Conservation (phyloP, 805 yeast species). For the Candida dajiaensis region DNA sequence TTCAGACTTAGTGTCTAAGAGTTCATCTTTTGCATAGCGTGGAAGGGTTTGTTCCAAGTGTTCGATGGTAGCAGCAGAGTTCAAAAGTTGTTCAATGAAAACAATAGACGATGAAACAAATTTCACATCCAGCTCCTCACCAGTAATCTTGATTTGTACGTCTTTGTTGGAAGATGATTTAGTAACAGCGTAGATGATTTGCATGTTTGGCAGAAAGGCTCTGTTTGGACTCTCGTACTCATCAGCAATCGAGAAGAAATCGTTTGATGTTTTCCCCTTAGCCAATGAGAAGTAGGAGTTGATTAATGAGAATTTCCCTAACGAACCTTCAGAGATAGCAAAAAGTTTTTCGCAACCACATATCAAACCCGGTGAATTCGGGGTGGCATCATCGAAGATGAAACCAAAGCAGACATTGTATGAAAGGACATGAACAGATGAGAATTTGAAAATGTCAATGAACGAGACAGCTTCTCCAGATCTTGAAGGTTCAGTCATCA, state of each 20-base stretch:
- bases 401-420: conserved; percentile 74
- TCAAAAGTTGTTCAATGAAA: conserved; percentile 46
- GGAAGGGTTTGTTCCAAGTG: conserved; percentile 20
- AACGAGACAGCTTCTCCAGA: background rate
- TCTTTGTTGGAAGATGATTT: conserved; percentile 26
- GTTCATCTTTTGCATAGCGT: conserved; percentile 5
- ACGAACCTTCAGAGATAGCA: conserved; percentile 51
- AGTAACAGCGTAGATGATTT: conserved; percentile 40
- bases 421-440: conserved; percentile 53
- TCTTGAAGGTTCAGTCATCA: background rate
- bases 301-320: conserved; percentile 63
- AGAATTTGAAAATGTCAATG: conserved; percentile 13
- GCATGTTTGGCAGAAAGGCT: conserved; percentile 66
- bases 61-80: conserved; percentile 42
- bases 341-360: conserved; percentile 72
- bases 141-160: conserved; percentile 48
- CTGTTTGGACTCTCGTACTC: conserved; percentile 48
- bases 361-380: conserved; percentile 61
- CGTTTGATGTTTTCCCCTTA: conserved; percentile 45
- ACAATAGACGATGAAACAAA: conserved; percentile 50
- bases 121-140: conserved; percentile 66
- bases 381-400: conserved; percentile 47
- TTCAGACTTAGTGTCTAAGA: background rate
- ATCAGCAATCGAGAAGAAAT: conserved; percentile 41
- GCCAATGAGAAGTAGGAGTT: conserved; percentile 73